These are phyloP conservation scores for Micractinium sp. DNA, from an alignment of 139 green algal genomes.

Conservation along the genomic window DNA sequence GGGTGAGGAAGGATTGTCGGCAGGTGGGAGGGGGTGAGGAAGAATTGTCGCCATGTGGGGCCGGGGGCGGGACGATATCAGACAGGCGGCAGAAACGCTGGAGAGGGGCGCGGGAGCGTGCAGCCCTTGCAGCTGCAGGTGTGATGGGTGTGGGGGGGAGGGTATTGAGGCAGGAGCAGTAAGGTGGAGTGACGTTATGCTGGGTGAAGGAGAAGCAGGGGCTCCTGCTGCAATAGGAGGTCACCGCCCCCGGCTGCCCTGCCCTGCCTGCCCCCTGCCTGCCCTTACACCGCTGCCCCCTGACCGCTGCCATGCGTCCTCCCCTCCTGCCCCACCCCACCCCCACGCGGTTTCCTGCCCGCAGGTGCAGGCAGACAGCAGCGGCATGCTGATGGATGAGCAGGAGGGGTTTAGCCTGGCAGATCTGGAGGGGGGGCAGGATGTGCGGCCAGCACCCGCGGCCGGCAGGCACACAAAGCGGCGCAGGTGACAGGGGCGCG, in stretches of 20 bases:
- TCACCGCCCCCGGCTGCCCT: too few species aligned
- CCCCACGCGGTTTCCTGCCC: neutral
- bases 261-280: neutral
- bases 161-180: too few species aligned
- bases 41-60: neutral
- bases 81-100: too few species aligned
- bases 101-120: too few species aligned
- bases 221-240: too few species aligned
- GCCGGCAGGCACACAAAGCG: slow-evolving; percentile 40
- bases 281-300: neutral
- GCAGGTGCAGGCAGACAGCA: slow-evolving; percentile 24
- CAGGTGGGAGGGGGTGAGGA: neutral
- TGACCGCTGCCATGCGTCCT: neutral
- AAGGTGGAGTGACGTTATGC: too few species aligned
- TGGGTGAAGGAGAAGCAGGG: too few species aligned
- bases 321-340: neutral
- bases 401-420: slow-evolving; percentile 44
- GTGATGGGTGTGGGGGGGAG: neutral
- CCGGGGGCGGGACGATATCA: too few species aligned
- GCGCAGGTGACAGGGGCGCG: neutral
- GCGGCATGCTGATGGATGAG: slow-evolving; percentile 52
- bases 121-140: neutral
- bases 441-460: neutral
- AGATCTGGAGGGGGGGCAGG: slow-evolving; percentile 45
- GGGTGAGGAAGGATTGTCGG: neutral